Evolutionary conservation across 2,329 filamentous ascomycete genomes (phyloP).

Genomic region (Diaporthe aspalathi): DNA sequence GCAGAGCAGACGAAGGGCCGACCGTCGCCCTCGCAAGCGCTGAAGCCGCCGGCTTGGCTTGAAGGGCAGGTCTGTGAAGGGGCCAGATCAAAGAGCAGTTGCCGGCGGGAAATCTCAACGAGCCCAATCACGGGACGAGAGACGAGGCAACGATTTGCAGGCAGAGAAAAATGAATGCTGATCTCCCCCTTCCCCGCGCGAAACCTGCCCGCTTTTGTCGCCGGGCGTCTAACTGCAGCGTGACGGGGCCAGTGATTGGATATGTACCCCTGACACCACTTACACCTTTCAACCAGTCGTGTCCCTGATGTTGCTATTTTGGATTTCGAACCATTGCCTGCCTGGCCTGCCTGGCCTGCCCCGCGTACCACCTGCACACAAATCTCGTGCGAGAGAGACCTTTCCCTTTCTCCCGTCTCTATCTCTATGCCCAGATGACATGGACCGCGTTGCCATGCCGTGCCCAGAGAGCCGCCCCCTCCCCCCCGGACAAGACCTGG

Average conservation of each 20-base stretch:
- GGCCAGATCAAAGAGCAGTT: constrained; percentile 3
- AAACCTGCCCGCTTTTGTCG: constrained; percentile 29
- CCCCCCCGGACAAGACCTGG: not conserved
- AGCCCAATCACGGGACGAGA: constrained; percentile 30
- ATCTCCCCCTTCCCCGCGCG: constrained; percentile 23
- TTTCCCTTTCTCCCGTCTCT: not conserved
- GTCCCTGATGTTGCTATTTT: constrained; percentile 25
- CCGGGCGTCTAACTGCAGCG: constrained; percentile 48
- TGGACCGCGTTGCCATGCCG: not conserved
- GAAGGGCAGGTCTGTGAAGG: not conserved
- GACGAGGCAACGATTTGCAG: not conserved
- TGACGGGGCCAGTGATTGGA: constrained; percentile 47
- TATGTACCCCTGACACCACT: constrained; percentile 25
- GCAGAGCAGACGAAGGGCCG: not conserved
- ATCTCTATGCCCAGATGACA: not conserved
- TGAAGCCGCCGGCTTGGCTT: constrained; percentile 24
- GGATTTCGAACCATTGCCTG: not conserved
- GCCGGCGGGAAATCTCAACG: constrained; percentile 1
- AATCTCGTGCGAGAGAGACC: not conserved
- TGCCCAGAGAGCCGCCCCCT: constrained; percentile 21
- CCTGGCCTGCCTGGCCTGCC: no score
- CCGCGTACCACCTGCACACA: not conserved
- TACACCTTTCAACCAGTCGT: not conserved
- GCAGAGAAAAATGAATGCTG: not conserved
- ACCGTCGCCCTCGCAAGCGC: constrained; percentile 3